Conservation (phyloP, 805 yeast species). For the Scheffersomyces ergatensis region DNA sequence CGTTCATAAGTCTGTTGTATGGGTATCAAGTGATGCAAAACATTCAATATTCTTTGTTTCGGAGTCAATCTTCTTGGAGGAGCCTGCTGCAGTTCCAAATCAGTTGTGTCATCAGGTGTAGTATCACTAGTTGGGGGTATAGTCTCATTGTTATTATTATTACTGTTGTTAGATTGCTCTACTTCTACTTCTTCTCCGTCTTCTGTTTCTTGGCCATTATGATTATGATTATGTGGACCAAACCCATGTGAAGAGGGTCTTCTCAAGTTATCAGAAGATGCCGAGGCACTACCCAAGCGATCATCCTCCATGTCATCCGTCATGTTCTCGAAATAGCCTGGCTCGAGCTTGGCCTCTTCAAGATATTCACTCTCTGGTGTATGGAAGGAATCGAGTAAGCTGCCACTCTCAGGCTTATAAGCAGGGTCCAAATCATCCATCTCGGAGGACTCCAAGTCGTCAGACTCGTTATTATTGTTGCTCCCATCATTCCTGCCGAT, state of each 20-base stretch:
- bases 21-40: constrained; percentile 32
- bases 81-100: constrained; percentile 28
- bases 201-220: too few species aligned
- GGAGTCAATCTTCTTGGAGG: constrained; percentile 18
- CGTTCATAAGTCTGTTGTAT: constrained; percentile 42
- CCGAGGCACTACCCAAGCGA: neutral
- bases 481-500: too few species aligned
- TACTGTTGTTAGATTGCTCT: too few species aligned
- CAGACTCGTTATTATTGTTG: neutral
- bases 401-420: constrained; percentile 1
- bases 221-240: too few species aligned
- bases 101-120: constrained; percentile 7
- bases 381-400: constrained; percentile 8
- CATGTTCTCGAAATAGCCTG: neutral
- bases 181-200: too few species aligned
- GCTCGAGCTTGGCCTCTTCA: neutral
- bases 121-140: neutral
- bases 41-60: constrained; percentile 28
- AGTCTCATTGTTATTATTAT: neutral
- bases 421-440: constrained; percentile 1
- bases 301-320: neutral
- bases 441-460: neutral
- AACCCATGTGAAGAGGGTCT: too few species aligned
- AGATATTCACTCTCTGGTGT: constrained; percentile 6
- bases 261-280: neutral